A percentile compares a stretch with the other conserved stretches of the same genome.
Evolutionary conservation across 495 filamentous ascomycete species (phyloP).

Genomic region (Haplographium delicatum): DNA sequence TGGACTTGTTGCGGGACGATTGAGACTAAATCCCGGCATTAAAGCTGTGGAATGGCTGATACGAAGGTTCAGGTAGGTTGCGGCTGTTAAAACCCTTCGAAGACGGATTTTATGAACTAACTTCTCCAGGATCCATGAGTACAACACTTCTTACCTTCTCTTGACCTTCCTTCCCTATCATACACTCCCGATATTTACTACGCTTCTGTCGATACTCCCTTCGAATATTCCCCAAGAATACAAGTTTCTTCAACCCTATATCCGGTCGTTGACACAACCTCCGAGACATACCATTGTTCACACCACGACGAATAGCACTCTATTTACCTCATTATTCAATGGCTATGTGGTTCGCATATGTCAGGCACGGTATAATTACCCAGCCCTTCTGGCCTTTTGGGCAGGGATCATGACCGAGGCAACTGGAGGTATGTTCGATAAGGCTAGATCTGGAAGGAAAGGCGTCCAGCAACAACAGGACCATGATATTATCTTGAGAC

Average conservation of each 20-base stretch:
- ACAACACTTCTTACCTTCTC: conserved; percentile 74
- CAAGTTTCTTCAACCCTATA: conserved; percentile 79
- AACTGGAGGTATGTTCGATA: conserved; percentile 71
- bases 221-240: conserved; percentile 65
- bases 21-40: conserved; percentile 78
- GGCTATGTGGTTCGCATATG: conserved; percentile 67
- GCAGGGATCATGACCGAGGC: conserved; percentile 77
- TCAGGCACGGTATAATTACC: conserved; percentile 61
- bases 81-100: background rate
- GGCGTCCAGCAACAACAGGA: conserved; percentile 65
- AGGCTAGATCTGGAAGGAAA: conserved; percentile 61
- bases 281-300: conserved; percentile 77
- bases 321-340: conserved; percentile 67
- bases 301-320: conserved; percentile 64
- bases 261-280: conserved; percentile 63
- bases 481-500: conserved; percentile 67
- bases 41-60: conserved; percentile 95
- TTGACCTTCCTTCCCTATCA: conserved; percentile 92
- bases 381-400: conserved; percentile 80
- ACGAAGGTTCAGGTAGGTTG: conserved; percentile 74
- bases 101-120: background rate
- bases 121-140: conserved; percentile 71
- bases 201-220: conserved; percentile 78
- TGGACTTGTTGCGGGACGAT: conserved; percentile 62
- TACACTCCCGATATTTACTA: conserved; percentile 70